Evolutionary conservation across 352 stramenopile genomes (phyloP).

Genomic region (Peronospora farinosa): DNA sequence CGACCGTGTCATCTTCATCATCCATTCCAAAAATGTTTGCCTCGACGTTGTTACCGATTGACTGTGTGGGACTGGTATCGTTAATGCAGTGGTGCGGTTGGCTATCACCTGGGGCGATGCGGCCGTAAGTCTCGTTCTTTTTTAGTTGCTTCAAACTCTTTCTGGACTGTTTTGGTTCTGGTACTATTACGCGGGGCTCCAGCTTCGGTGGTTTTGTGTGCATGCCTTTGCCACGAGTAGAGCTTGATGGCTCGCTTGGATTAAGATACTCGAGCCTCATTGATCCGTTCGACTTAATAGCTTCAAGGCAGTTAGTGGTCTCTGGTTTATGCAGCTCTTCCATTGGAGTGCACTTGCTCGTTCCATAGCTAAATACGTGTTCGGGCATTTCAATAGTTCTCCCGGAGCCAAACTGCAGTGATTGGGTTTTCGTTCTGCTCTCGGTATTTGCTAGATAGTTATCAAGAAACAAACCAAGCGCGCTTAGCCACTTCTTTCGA

Average conservation of each 20-base stretch:
- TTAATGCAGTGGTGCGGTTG: conserved; percentile 8
- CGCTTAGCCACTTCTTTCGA: conserved; percentile 11
- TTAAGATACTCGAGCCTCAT: conserved; percentile 38
- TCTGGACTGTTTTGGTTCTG: conserved; percentile 5
- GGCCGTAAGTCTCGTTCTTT: conserved; percentile 11
- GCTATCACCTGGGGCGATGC: conserved; percentile 2
- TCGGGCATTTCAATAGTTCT: conserved; percentile 29
- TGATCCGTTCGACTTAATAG: conserved; percentile 28
- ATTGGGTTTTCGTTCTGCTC: conserved; percentile 16
- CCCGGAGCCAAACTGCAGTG: conserved; percentile 22
- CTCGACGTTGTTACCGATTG: conserved; percentile 5
- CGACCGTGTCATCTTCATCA: conserved; percentile 16
- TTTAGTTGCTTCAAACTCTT: conserved; percentile 4
- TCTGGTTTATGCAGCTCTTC: conserved; percentile 24
- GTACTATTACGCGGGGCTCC: background rate
- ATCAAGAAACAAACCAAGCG: conserved; percentile 27
- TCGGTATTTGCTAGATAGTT: conserved; percentile 20
- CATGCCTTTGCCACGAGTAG: conserved; percentile 13
- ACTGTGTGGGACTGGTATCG: conserved; percentile 13
- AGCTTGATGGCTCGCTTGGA: conserved; percentile 29
- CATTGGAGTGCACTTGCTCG: conserved; percentile 23
- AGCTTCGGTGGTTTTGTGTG: conserved; percentile 8
- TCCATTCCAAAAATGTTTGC: conserved; percentile 10
- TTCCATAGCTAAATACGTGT: conserved; percentile 14
- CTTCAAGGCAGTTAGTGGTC: conserved; percentile 18